Evolutionary conservation across 2,329 filamentous ascomycete genomes (phyloP).

Genomic region (Talaromyces albobiverticillius): DNA sequence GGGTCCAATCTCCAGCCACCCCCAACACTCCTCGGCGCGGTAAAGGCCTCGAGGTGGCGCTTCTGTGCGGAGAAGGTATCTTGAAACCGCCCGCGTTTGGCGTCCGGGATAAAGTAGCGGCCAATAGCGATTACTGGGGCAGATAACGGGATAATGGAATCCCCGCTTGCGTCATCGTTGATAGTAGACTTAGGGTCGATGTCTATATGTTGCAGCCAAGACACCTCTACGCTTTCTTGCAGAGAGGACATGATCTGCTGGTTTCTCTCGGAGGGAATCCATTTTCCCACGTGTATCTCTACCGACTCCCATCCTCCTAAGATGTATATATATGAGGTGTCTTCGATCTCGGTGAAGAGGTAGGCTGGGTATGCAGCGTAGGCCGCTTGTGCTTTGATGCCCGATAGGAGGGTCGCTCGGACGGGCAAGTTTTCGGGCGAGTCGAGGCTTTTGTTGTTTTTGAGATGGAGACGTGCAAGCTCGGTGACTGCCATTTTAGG

Average conservation of each 20-base stretch:
- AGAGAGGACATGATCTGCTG: constrained; percentile 37
- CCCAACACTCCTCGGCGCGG: constrained; percentile 27
- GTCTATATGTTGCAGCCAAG: constrained; percentile 46
- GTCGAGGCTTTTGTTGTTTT: constrained; percentile 19
- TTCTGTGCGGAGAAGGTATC: constrained; percentile 24
- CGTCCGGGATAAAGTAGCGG: constrained; percentile 29
- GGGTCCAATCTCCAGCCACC: constrained; percentile 42
- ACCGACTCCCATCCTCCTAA: constrained; percentile 47
- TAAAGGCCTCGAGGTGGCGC: constrained; percentile 24
- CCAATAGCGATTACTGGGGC: constrained; percentile 31
- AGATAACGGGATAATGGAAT: constrained; percentile 24
- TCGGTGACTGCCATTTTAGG: constrained; percentile 37
- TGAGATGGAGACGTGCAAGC: constrained; percentile 42
- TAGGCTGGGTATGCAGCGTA: constrained; percentile 37
- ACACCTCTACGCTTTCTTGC: constrained; percentile 36
- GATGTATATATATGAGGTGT: constrained; percentile 43
- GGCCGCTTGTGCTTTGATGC: constrained; percentile 35
- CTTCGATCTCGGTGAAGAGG: constrained; percentile 44
- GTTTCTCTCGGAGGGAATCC: constrained; percentile 44
- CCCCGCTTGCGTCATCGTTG: neutral
- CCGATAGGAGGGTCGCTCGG: constrained; percentile 31
- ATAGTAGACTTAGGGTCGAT: constrained; percentile 24
- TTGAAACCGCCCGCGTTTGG: constrained; percentile 25
- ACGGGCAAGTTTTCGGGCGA: constrained; percentile 21
- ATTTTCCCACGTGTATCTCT: constrained; percentile 39